Evolutionary conservation across 768 basidiomycete genomes (phyloP).

Genomic region (Kwoniella botswanensis): DNA sequence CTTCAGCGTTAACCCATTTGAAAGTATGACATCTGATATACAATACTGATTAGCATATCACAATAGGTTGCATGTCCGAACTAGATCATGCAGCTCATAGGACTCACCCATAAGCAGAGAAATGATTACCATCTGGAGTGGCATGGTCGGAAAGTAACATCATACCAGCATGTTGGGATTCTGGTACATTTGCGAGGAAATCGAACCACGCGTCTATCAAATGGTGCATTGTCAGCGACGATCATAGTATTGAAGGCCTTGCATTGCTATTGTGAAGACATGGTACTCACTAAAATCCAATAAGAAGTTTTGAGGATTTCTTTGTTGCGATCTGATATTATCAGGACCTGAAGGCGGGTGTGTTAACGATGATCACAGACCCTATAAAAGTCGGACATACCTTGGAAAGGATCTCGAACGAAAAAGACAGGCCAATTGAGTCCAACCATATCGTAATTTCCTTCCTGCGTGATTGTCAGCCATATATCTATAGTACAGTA

Average conservation of each 20-base stretch:
- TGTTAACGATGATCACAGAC: background rate
- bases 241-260: too few relatives aligned
- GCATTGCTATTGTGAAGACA: background rate
- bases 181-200: slow-evolving; percentile 53
- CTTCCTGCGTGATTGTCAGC: slow-evolving; percentile 11
- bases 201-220: slow-evolving; percentile 52
- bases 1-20: slow-evolving; percentile 45
- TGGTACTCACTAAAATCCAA: slow-evolving; percentile 44
- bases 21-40: slow-evolving; percentile 41
- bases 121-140: slow-evolving; percentile 49
- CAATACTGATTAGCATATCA: background rate
- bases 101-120: slow-evolving; percentile 40
- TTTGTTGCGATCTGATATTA: slow-evolving; percentile 52
- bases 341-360: slow-evolving; percentile 30
- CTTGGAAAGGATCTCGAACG: slow-evolving; percentile 46
- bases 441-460: slow-evolving; percentile 40
- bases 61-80: too few relatives aligned
- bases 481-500: background rate
- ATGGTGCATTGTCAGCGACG: background rate
- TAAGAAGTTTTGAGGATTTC: slow-evolving; percentile 54
- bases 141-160: slow-evolving; percentile 55
- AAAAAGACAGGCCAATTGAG: slow-evolving; percentile 46
- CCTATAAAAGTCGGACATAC: background rate
- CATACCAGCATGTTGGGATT: slow-evolving; percentile 52
- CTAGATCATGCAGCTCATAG: background rate